Conservation (phyloP, 768 basidiomycete species). For the Auricularia heimuer region DNA sequence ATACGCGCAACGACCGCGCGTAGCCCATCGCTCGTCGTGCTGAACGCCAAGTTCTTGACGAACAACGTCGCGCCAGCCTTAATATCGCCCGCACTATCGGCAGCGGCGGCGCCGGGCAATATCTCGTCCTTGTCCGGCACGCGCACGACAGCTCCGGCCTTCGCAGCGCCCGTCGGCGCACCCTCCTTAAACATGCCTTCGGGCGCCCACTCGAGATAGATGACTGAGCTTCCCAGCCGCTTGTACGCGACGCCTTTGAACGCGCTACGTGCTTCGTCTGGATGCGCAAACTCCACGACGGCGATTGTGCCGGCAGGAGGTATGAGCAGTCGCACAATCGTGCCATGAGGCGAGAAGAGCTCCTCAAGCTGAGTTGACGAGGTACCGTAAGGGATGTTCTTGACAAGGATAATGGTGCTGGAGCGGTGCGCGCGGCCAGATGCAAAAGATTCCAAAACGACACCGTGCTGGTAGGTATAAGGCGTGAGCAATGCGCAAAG, state of each 20-base stretch:
- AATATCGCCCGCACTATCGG: slow-evolving; percentile 24
- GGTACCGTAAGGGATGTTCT: slow-evolving; percentile 94
- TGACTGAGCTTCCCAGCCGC: slow-evolving; percentile 76
- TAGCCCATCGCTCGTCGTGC: slow-evolving; percentile 72
- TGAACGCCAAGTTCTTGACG: slow-evolving; percentile 91
- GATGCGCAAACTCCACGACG: slow-evolving; percentile 73
- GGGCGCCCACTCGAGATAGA: slow-evolving; percentile 92
- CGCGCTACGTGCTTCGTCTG: slow-evolving; percentile 60
- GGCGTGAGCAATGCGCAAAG: neutral
- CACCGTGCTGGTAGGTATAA: slow-evolving; percentile 17
- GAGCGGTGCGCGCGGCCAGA: slow-evolving; percentile 35
- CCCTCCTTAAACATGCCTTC: slow-evolving; percentile 64
- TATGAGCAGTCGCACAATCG: slow-evolving; percentile 59
- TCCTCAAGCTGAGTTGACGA: slow-evolving; percentile 62
- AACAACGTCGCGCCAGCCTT: slow-evolving; percentile 75
- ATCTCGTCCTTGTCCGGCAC: slow-evolving; percentile 26
- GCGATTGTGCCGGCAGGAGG: slow-evolving; percentile 92
- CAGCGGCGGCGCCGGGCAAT: slow-evolving; percentile 8
- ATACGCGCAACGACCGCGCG: slow-evolving; percentile 60
- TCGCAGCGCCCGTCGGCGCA: slow-evolving; percentile 16
- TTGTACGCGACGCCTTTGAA: slow-evolving; percentile 81
- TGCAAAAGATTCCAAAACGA: slow-evolving; percentile 22
- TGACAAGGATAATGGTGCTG: slow-evolving; percentile 79
- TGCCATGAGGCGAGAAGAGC: slow-evolving; percentile 69
- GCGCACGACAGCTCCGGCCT: slow-evolving; percentile 31